Evolutionary conservation across 192 early-diverging fungal species (phyloP).

Genomic region (Umbelopsis isabellina): DNA sequence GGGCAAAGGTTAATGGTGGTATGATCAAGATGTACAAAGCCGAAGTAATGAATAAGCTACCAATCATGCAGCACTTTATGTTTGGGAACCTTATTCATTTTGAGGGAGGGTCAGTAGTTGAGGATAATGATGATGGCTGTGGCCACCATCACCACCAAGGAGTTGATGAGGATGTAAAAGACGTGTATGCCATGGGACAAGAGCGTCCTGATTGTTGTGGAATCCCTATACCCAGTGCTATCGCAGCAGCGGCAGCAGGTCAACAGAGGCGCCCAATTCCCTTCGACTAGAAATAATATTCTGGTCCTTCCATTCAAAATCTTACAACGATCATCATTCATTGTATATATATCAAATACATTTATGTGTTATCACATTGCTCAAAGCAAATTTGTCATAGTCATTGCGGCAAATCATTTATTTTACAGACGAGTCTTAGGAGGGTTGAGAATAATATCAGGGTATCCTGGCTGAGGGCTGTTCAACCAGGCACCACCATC

Average conservation of each 20-base stretch:
- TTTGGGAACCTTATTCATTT: slow-evolving; percentile 89
- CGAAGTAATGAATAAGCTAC: slow-evolving; percentile 91
- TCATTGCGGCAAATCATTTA: not conserved
- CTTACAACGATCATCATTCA: not conserved
- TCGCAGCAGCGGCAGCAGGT: slow-evolving; percentile 66
- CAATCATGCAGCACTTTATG: slow-evolving; percentile 98
- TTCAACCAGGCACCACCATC: slow-evolving; percentile 41
- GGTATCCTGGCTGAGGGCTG: slow-evolving; percentile 19
- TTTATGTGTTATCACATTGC: not conserved
- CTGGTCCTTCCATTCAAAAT: not conserved
- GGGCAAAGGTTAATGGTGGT: slow-evolving; percentile 91
- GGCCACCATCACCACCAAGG: slow-evolving; percentile 54
- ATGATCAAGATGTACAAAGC: slow-evolving; percentile 97
- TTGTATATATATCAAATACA: slow-evolving; percentile 4
- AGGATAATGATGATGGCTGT: slow-evolving; percentile 54
- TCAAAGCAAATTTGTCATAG: not conserved
- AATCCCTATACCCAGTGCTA: slow-evolving; percentile 80
- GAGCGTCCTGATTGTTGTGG: slow-evolving; percentile 79
- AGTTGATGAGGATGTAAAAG: slow-evolving; percentile 36
- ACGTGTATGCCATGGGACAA: slow-evolving; percentile 81
- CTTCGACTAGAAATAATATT: slow-evolving; percentile 24
- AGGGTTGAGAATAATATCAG: slow-evolving; percentile 32
- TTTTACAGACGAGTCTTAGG: not conserved
- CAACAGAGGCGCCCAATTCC: slow-evolving; percentile 33
- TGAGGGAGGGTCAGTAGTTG: slow-evolving; percentile 49